These are phyloP conservation scores for Termitomyces sp. DNA, from an alignment of 768 basidiomycete species.

Conservation along the genomic window DNA sequence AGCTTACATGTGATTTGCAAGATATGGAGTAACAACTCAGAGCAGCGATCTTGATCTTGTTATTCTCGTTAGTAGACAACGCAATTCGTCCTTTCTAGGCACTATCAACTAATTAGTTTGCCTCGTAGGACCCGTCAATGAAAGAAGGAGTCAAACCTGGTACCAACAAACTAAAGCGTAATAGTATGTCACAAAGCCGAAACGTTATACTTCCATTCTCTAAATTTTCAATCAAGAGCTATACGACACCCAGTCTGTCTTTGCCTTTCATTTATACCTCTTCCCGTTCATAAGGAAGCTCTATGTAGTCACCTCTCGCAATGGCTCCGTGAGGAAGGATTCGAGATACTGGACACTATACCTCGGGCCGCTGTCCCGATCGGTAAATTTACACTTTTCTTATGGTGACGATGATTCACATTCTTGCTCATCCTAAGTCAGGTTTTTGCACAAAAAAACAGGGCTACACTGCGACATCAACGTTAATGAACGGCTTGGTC, in stretches of 20 bases:
- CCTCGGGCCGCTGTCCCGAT: slow-evolving; percentile 38
- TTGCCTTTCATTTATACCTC: background rate
- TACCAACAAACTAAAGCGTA: background rate
- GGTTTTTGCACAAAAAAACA: slow-evolving; percentile 40
- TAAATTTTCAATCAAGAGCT: slow-evolving; percentile 15
- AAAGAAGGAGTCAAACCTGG: slow-evolving; percentile 14
- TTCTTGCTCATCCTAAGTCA: slow-evolving; percentile 32
- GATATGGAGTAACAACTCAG: slow-evolving; percentile 36
- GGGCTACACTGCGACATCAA: slow-evolving; percentile 49
- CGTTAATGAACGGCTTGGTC: slow-evolving; percentile 57
- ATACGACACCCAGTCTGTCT: slow-evolving; percentile 19
- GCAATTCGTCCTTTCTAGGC: background rate
- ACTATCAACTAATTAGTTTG: background rate
- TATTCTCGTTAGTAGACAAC: slow-evolving; percentile 36
- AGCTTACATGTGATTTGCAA: slow-evolving; percentile 3
- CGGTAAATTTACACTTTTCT: slow-evolving; percentile 18
- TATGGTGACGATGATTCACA: background rate
- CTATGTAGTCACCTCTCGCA: slow-evolving; percentile 24
- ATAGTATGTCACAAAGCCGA: slow-evolving; percentile 4
- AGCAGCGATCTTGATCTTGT: slow-evolving; percentile 49
- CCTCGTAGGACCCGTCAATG: slow-evolving; percentile 20
- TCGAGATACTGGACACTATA: slow-evolving; percentile 24
- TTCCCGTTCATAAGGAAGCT: background rate
- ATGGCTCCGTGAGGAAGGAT: slow-evolving; percentile 27
- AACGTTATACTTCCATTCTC: background rate